Conservation (phyloP, 2,329 filamentous ascomycete species). For the Scorias spongiosa region DNA sequence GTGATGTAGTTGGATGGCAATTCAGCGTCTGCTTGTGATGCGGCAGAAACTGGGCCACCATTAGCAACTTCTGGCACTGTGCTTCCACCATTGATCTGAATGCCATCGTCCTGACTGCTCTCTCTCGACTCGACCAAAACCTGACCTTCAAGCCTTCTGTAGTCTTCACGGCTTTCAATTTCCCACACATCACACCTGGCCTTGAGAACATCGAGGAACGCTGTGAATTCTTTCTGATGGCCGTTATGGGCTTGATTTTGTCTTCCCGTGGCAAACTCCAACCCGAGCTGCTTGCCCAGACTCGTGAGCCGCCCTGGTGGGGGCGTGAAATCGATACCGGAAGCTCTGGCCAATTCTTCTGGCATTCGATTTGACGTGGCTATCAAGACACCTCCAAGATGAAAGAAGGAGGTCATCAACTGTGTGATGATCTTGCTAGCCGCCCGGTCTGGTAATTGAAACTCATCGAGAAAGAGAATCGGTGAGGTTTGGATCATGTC, state of each 20-base stretch:
- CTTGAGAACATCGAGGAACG: slow-evolving; percentile 60
- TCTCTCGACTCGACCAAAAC: slow-evolving; percentile 11
- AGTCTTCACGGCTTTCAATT: slow-evolving; percentile 62
- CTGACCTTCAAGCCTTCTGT: slow-evolving; percentile 41
- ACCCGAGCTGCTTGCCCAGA: slow-evolving; percentile 23
- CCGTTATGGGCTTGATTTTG: slow-evolving; percentile 39
- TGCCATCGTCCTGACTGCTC: slow-evolving; percentile 13
- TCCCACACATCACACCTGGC: slow-evolving; percentile 72
- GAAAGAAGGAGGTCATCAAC: slow-evolving; percentile 66
- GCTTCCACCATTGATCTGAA: slow-evolving; percentile 9
- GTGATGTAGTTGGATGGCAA: slow-evolving; percentile 9
- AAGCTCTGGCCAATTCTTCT: slow-evolving; percentile 62
- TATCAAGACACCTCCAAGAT: slow-evolving; percentile 64
- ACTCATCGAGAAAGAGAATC: slow-evolving; percentile 69
- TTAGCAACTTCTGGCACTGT: slow-evolving; percentile 5
- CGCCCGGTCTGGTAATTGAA: slow-evolving; percentile 65
- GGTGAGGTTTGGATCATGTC: slow-evolving; percentile 61
- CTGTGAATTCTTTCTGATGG: slow-evolving; percentile 55
- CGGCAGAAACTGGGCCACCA: not conserved
- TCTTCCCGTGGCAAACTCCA: slow-evolving; percentile 13
- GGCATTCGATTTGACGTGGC: slow-evolving; percentile 75
- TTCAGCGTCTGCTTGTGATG: not conserved
- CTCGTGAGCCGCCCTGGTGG: slow-evolving; percentile 36
- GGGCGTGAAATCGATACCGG: slow-evolving; percentile 51
- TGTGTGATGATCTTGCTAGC: slow-evolving; percentile 67